Conservation (phyloP, 225 moss, liverwort and hornwort species). For the Lunularia cruciata region DNA sequence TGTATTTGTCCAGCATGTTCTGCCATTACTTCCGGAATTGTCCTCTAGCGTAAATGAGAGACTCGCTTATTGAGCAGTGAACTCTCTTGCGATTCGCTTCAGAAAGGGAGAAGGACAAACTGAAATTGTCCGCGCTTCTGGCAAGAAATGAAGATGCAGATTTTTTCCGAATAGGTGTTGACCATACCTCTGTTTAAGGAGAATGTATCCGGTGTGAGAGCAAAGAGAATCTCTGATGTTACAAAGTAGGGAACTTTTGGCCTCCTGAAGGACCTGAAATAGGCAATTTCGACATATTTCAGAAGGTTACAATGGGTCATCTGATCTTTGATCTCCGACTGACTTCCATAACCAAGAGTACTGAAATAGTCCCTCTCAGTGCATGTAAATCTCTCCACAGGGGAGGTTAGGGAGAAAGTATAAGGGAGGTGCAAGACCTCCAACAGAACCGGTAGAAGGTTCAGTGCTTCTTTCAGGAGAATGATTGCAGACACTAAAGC, state of each 20-base stretch:
- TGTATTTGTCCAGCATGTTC: no score
- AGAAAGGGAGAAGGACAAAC: neutral
- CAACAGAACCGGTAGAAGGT: conserved; percentile 68
- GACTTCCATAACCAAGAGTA: neutral
- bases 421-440: conserved; percentile 46
- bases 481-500: conserved; percentile 70
- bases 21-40: no score
- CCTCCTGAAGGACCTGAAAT: conserved; percentile 38
- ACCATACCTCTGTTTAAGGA: conserved; percentile 31
- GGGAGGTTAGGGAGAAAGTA: neutral
- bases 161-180: no score
- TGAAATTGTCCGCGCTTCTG: neutral
- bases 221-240: conserved; percentile 39
- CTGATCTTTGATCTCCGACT: neutral
- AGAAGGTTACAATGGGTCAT: neutral
- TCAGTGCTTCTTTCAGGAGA: conserved; percentile 70
- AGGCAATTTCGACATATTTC: neutral
- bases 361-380: neutral
- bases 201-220: conserved; percentile 27
- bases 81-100: neutral
- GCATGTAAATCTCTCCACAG: neutral
- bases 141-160: no score
- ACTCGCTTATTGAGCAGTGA: no score
- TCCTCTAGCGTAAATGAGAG: no score
- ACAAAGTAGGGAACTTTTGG: conserved; percentile 41